These are phyloP conservation scores for Fraxinus sp. DNA, from an alignment of 305 asterid genomes.

Conservation along the genomic window DNA sequence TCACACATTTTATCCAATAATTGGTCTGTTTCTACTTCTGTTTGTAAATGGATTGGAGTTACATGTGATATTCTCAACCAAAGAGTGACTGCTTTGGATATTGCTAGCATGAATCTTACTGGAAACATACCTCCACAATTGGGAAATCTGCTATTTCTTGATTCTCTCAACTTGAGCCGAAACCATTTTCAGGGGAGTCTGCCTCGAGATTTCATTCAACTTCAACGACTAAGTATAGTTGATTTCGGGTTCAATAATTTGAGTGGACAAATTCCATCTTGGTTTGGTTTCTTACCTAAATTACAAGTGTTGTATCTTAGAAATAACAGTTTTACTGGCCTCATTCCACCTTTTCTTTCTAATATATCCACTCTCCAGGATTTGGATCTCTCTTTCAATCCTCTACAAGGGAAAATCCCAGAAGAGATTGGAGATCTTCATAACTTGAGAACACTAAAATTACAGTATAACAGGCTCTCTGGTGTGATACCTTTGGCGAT, in stretches of 20 bases:
- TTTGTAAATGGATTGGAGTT: conserved; percentile 30
- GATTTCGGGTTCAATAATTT: background rate
- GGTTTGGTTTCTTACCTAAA: background rate
- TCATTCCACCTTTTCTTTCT: background rate
- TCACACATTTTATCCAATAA: conserved; percentile 23
- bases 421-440: conserved; percentile 20
- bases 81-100: conserved; percentile 23
- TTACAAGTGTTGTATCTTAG: background rate
- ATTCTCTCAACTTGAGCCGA: background rate
- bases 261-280: background rate
- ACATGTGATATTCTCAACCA: conserved; percentile 23
- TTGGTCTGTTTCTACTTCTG: conserved; percentile 25
- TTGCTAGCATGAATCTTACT: conserved; percentile 12
- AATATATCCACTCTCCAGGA: background rate
- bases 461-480: conserved; percentile 6
- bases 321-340: background rate
- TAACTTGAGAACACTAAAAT: background rate
- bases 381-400: background rate
- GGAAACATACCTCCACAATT: conserved; percentile 22
- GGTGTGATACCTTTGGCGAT: conserved; percentile 17
- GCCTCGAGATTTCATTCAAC: background rate
- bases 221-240: background rate
- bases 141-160: conserved; percentile 13
- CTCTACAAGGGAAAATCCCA: conserved; percentile 25
- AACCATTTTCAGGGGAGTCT: background rate